Evolutionary conservation across 768 basidiomycete species (phyloP).

Genomic region (Xanthoconium stramineum): DNA sequence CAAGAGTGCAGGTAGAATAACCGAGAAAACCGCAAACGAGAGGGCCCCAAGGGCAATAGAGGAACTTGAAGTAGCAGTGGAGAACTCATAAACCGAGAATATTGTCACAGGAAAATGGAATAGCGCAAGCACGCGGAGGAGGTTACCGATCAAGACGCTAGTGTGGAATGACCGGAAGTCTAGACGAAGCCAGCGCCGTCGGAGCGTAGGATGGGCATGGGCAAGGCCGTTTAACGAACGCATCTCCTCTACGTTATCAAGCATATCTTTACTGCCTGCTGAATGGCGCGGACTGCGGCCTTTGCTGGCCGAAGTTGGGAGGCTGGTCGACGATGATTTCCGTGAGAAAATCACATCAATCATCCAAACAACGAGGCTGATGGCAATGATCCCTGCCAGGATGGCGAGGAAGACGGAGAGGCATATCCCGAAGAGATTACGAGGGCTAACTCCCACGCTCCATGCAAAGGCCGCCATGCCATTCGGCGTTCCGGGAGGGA

Average conservation of each 20-base stretch:
- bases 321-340: conserved; percentile 14
- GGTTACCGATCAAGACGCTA: conserved; percentile 82
- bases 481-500: conserved; percentile 51
- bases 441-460: conserved; percentile 75
- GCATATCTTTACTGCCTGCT: conserved; percentile 49
- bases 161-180: conserved; percentile 78
- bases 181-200: conserved; percentile 39
- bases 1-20: conserved; percentile 71
- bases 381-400: conserved; percentile 62
- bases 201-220: conserved; percentile 24
- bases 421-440: conserved; percentile 80
- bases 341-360: conserved; percentile 53
- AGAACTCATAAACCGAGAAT: conserved; percentile 72
- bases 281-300: conserved; percentile 42
- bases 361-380: conserved; percentile 72
- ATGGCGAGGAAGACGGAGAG: conserved; percentile 81
- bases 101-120: conserved; percentile 95
- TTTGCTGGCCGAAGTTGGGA: conserved; percentile 21
- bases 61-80: conserved; percentile 45
- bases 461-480: conserved; percentile 86
- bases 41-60: conserved; percentile 79
- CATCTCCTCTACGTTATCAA: conserved; percentile 36
- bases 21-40: conserved; percentile 75
- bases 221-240: conserved; percentile 27
- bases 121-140: conserved; percentile 83